Evolutionary conservation across 176 grass and related monocot species (phyloP).

Genomic region (Zea luxurians): DNA sequence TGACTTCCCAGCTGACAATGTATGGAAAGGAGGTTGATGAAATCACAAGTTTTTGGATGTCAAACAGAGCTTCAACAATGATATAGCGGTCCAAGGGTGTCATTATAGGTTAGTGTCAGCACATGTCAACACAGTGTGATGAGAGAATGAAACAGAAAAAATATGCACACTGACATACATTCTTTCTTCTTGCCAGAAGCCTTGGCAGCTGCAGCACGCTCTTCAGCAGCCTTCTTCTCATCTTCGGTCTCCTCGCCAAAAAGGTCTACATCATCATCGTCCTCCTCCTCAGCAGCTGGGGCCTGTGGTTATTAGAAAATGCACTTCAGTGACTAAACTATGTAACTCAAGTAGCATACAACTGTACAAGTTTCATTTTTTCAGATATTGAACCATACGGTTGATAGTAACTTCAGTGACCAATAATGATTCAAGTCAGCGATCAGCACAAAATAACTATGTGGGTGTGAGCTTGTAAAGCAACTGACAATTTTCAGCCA

Average conservation of each 20-base stretch:
- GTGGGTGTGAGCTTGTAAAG: neutral
- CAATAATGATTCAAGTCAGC: neutral
- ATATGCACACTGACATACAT: conserved; percentile 42
- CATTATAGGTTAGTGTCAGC: neutral
- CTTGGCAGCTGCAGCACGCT: conserved; percentile 64
- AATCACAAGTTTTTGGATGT: neutral
- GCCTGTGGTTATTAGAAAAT: conserved; percentile 43
- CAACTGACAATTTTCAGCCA: neutral
- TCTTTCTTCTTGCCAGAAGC: conserved; percentile 90
- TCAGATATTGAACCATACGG: neutral
- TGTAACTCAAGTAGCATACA: too few relatives aligned
- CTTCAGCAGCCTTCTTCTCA: conserved; percentile 82
- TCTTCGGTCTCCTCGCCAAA: conserved; percentile 95
- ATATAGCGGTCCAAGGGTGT: neutral
- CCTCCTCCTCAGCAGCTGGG: conserved; percentile 54
- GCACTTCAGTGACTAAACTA: neutral
- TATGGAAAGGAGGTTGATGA: neutral
- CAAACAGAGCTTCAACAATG: neutral
- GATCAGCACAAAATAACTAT: neutral
- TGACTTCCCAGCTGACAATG: conserved; percentile 64
- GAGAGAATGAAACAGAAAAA: neutral
- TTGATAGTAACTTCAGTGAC: conserved; percentile 32
- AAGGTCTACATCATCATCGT: conserved; percentile 74
- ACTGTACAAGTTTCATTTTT: neutral
- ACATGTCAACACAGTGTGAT: neutral